These are phyloP conservation scores for Pseudocercospora pini-densiflorae DNA, from an alignment of 2,329 filamentous ascomycete species.

Conservation along the genomic window DNA sequence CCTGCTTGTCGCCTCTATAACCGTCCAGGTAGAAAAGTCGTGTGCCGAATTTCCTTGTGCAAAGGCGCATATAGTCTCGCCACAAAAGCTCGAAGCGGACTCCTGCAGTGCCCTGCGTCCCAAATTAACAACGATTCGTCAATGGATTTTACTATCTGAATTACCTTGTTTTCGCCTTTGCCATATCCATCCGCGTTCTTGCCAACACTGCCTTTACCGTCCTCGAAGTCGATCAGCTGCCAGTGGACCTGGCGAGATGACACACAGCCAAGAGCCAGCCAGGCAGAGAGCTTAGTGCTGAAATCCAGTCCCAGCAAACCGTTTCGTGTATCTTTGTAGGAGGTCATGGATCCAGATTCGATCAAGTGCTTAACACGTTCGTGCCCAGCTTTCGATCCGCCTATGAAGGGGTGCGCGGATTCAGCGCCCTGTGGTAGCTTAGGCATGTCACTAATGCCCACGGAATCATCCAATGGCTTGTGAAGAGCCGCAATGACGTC, in stretches of 20 bases:
- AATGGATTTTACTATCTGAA: too few species aligned
- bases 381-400: conserved; percentile 67
- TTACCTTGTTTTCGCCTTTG: conserved; percentile 71
- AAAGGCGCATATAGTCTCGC: conserved; percentile 82
- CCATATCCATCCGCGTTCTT: conserved; percentile 62
- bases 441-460: conserved; percentile 53
- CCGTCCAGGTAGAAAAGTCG: conserved; percentile 69
- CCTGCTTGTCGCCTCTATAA: conserved; percentile 56
- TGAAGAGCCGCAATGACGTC: conserved; percentile 60
- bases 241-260: conserved; percentile 74
- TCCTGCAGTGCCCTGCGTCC: conserved; percentile 61
- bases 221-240: conserved; percentile 70
- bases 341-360: conserved; percentile 61
- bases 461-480: conserved; percentile 57
- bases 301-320: conserved; percentile 72
- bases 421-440: conserved; percentile 56
- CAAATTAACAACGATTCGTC: background rate
- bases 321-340: conserved; percentile 74
- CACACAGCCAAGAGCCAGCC: conserved; percentile 72
- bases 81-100: conserved; percentile 76
- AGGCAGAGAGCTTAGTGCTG: conserved; percentile 77
- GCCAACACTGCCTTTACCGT: conserved; percentile 55
- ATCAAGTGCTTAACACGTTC: conserved; percentile 66
- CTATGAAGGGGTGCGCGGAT: conserved; percentile 69
- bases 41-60: conserved; percentile 69